phyloP scores from a whole-genome alignment of 73 alveolate genomes.

The Stentor roeselii region DNA sequence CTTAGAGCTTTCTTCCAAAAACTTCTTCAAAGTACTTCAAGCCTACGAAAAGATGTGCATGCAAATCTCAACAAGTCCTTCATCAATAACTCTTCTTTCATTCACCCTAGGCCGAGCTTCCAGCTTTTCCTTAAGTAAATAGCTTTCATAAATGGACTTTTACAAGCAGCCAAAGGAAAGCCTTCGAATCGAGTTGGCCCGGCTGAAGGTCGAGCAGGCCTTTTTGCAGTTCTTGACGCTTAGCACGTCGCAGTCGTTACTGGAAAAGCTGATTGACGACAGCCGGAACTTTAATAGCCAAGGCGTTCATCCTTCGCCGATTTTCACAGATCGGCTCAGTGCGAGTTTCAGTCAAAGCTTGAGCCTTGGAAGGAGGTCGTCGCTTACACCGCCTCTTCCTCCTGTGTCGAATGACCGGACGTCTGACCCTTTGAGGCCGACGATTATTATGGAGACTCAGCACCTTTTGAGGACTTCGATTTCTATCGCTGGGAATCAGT shows the following conservation, averaged over 20 bases:
- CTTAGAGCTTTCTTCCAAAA: neutral
- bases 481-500: neutral
- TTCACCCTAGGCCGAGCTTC: too few species aligned
- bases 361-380: neutral
- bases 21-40: neutral
- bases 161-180: conserved; percentile 31
- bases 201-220: conserved; percentile 51
- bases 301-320: neutral
- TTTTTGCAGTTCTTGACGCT: conserved; percentile 55
- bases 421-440: too few species aligned
- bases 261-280: conserved; percentile 46
- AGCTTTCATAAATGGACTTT: conserved; percentile 18
- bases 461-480: neutral
- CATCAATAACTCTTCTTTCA: too few species aligned
- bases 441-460: conserved; percentile 29
- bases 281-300: conserved; percentile 29
- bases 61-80: too few species aligned
- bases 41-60: neutral
- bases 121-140: too few species aligned
- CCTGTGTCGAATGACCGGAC: conserved; percentile 27
- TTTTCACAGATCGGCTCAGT: neutral
- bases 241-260: conserved; percentile 28
- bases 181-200: conserved; percentile 60
- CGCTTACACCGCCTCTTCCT: conserved; percentile 38
- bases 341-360: neutral